phyloP scores from a whole-genome alignment of 768 basidiomycete species.

The Lepiota venenata region DNA sequence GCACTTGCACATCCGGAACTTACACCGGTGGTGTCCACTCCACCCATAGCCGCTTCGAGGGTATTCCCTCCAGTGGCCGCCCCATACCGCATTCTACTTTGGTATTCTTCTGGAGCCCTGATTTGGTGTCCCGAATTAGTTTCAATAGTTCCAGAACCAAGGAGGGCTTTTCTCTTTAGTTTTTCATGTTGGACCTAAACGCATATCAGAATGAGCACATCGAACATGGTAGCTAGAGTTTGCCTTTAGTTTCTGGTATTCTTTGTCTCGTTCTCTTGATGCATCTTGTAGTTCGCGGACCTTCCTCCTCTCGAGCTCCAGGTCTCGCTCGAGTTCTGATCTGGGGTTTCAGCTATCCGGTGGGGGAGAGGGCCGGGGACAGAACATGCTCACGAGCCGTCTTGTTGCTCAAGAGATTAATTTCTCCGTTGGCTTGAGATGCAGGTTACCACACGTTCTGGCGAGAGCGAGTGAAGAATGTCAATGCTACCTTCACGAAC shows the following conservation, averaged over 20 bases:
- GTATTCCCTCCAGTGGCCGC: conserved; percentile 5
- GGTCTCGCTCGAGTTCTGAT: conserved; percentile 73
- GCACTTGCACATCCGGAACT: conserved; percentile 12
- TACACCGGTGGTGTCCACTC: conserved; percentile 67
- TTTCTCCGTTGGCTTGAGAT: conserved; percentile 68
- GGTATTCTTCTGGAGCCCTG: conserved; percentile 6
- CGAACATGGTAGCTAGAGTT: not conserved
- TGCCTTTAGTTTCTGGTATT: conserved; percentile 86
- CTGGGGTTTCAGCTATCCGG: not conserved
- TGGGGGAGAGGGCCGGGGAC: not conserved
- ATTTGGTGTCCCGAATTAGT: conserved; percentile 2
- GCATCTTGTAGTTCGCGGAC: conserved; percentile 71
- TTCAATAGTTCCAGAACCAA: conserved; percentile 31
- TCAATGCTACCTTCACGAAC: conserved; percentile 73
- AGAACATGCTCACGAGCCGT: conserved; percentile 43
- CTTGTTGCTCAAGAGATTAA: conserved; percentile 67
- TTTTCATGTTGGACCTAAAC: conserved; percentile 73
- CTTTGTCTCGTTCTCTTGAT: conserved; percentile 75
- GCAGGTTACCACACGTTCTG: not conserved
- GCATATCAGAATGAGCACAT: not conserved
- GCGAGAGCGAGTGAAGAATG: not conserved
- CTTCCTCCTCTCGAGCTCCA: conserved; percentile 77
- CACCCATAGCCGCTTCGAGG: conserved; percentile 45
- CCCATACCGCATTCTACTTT: conserved; percentile 9
- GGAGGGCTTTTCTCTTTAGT: conserved; percentile 75